A percentile compares a stretch with the other conserved stretches of the same genome.
These are phyloP conservation scores for Verticillium tricorpus DNA, from an alignment of 2,329 filamentous ascomycete genomes.

Conservation along the genomic window DNA sequence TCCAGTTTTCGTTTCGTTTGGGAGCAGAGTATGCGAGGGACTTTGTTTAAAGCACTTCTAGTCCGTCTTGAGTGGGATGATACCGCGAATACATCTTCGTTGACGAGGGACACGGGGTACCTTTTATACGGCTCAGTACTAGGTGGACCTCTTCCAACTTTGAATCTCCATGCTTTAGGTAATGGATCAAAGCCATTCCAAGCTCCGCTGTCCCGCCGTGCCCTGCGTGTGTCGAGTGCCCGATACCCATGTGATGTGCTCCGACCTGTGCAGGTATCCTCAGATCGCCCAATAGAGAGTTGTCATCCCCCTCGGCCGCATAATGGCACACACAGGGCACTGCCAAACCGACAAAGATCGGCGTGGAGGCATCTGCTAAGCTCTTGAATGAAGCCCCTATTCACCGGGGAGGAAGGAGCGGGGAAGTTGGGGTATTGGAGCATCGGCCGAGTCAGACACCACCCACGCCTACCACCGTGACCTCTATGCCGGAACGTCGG, in stretches of 20 bases:
- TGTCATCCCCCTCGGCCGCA: background rate
- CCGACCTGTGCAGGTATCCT: slow-evolving; percentile 2
- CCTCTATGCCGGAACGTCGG: background rate
- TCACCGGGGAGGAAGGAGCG: background rate
- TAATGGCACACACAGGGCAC: background rate
- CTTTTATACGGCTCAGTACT: no score
- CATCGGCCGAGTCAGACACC: background rate
- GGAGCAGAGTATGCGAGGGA: no score
- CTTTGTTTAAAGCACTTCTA: no score
- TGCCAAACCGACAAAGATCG: background rate
- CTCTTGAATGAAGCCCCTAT: background rate
- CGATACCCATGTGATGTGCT: background rate
- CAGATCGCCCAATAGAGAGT: background rate
- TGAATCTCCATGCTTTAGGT: background rate
- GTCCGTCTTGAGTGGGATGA: no score
- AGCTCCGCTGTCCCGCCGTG: background rate
- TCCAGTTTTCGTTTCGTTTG: background rate
- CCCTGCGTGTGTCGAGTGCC: slow-evolving; percentile 7
- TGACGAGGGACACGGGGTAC: no score
- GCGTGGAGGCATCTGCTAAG: background rate
- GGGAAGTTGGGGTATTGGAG: background rate
- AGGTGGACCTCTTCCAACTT: background rate
- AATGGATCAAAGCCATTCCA: background rate
- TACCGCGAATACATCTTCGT: no score
- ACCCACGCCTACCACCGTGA: background rate